Conservation (phyloP, 108 stramenopile species). For the Cylindrotheca fusiformis region DNA sequence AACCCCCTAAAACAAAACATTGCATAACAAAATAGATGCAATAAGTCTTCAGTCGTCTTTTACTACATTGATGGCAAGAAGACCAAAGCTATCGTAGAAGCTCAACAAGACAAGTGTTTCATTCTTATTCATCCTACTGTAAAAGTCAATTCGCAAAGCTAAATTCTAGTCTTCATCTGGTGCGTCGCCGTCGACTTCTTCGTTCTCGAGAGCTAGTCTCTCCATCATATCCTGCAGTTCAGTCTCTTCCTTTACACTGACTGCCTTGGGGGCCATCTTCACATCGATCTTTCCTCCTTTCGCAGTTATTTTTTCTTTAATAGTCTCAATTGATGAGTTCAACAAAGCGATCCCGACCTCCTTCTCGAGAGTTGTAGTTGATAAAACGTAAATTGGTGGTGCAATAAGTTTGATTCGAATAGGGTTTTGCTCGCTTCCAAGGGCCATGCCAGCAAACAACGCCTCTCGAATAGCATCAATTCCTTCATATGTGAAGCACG, state of each 20-base stretch:
- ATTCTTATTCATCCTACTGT: too few species aligned
- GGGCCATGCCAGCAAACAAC: slow-evolving; percentile 91
- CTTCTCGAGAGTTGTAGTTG: slow-evolving; percentile 95
- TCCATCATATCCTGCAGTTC: slow-evolving; percentile 98
- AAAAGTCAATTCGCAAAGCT: background rate
- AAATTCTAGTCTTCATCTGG: slow-evolving; percentile 80
- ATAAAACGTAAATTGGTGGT: slow-evolving; percentile 96
- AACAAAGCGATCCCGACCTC: slow-evolving; percentile 91
- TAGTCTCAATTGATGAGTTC: slow-evolving; percentile 86
- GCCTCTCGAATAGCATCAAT: slow-evolving; percentile 98
- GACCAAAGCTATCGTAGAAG: too few species aligned
- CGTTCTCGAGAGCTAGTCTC: slow-evolving; percentile 92
- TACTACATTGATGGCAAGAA: too few species aligned
- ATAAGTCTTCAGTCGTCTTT: too few species aligned
- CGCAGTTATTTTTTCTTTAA: slow-evolving; percentile 75
- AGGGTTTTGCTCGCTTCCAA: slow-evolving; percentile 64
- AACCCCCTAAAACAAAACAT: too few species aligned
- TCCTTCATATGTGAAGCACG: slow-evolving; percentile 98
- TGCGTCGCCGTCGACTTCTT: slow-evolving; percentile 96
- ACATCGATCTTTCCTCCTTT: slow-evolving; percentile 97
- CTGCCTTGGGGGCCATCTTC: slow-evolving; percentile 98
- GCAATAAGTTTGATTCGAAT: slow-evolving; percentile 98
- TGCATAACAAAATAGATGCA: too few species aligned
- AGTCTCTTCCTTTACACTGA: slow-evolving; percentile 96
- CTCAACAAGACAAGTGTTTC: too few species aligned